phyloP scores from a whole-genome alignment of 495 filamentous ascomycete genomes.

The Penicillium herquei region DNA sequence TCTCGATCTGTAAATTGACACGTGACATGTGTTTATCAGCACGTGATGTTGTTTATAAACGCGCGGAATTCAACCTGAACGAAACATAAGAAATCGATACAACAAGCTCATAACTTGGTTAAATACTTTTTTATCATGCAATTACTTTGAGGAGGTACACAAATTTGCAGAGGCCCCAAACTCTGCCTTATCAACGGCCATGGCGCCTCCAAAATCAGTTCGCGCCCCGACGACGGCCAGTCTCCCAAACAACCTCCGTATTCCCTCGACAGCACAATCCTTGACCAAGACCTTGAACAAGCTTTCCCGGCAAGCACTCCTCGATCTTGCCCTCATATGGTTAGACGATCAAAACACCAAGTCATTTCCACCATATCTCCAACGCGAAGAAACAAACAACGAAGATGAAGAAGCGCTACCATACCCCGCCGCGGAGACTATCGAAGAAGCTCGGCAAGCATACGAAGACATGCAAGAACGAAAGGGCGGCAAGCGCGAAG shows the following conservation, averaged over 20 bases:
- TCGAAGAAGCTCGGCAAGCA: slow-evolving; percentile 59
- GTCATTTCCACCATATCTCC: slow-evolving; percentile 47
- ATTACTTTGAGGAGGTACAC: background rate
- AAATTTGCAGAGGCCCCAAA: background rate
- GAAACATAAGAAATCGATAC: background rate
- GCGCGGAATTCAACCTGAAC: slow-evolving; percentile 1
- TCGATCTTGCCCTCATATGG: slow-evolving; percentile 72
- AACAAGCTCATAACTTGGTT: background rate
- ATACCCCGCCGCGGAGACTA: slow-evolving; percentile 59
- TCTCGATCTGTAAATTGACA: background rate
- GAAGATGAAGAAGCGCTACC: slow-evolving; percentile 48
- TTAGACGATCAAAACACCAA: slow-evolving; percentile 60
- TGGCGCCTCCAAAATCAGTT: slow-evolving; percentile 44
- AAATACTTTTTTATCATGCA: background rate
- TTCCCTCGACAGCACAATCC: slow-evolving; percentile 61
- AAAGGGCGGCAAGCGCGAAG: slow-evolving; percentile 70
- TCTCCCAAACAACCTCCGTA: slow-evolving; percentile 54
- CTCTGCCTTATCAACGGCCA: slow-evolving; percentile 5
- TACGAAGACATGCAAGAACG: slow-evolving; percentile 56
- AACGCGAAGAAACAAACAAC: slow-evolving; percentile 19
- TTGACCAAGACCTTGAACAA: slow-evolving; percentile 64
- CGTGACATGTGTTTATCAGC: slow-evolving; percentile 14
- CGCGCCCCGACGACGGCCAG: slow-evolving; percentile 49
- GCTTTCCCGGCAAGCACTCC: slow-evolving; percentile 66
- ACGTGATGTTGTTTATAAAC: slow-evolving; percentile 27